Conservation (phyloP, 2,329 filamentous ascomycete species). For the Penicillium palitans region DNA sequence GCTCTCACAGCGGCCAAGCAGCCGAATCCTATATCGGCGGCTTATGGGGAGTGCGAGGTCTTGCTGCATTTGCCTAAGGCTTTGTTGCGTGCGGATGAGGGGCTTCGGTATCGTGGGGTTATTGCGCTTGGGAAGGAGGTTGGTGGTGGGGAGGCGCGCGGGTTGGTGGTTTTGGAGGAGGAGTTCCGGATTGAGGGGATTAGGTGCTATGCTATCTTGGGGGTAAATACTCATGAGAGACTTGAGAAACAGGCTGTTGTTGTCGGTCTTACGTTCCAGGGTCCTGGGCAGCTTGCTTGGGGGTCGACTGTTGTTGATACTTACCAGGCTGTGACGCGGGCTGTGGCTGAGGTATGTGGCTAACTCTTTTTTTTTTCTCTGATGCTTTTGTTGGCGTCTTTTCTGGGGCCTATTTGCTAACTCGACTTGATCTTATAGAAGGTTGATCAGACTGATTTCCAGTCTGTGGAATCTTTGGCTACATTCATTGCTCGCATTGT, state of each 20-base stretch:
- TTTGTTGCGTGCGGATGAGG: conserved; percentile 45
- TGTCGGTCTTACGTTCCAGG: conserved; percentile 41
- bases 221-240: conserved; percentile 55
- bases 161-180: conserved; percentile 36
- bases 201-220: conserved; percentile 50
- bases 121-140: conserved; percentile 34
- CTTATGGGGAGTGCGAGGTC: conserved; percentile 41
- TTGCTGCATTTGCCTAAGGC: conserved; percentile 47
- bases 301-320: conserved; percentile 36
- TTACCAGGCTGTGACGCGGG: conserved; percentile 43
- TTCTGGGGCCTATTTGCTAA: conserved; percentile 12
- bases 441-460: conserved; percentile 51
- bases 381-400: background rate
- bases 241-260: conserved; percentile 53
- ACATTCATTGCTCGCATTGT: conserved; percentile 50
- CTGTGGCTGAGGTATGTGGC: conserved; percentile 41
- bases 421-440: conserved; percentile 29
- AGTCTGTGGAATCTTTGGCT: conserved; percentile 54
- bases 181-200: conserved; percentile 47
- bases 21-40: conserved; percentile 27
- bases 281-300: conserved; percentile 35
- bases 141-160: conserved; percentile 27
- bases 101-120: conserved; percentile 41
- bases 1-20: conserved; percentile 29
- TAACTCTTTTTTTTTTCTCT: too few relatives aligned